A percentile compares a stretch with the other conserved stretches of the same genome.
phyloP scores from a whole-genome alignment of 2,329 filamentous ascomycete species.

The Fusarium torreyae region DNA sequence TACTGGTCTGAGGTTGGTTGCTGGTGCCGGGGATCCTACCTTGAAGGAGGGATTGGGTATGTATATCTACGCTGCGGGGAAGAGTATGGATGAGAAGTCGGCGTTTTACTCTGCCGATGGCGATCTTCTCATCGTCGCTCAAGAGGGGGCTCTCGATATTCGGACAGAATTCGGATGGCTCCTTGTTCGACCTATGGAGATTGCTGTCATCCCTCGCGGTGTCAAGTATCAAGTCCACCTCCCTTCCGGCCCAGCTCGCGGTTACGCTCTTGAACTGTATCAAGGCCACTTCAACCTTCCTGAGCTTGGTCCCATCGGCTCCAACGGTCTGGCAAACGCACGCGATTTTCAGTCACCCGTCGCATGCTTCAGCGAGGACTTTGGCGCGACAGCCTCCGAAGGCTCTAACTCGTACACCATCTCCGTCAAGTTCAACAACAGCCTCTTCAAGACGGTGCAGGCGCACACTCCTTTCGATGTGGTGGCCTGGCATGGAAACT shows the following conservation, averaged over 20 bases:
- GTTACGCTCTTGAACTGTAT: conserved; percentile 83
- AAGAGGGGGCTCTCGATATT: conserved; percentile 81
- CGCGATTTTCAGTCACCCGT: conserved; percentile 83
- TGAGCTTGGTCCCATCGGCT: conserved; percentile 80
- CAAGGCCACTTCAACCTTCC: conserved; percentile 80
- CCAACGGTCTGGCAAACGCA: conserved; percentile 80
- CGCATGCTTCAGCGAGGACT: conserved; percentile 77
- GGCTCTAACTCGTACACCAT: conserved; percentile 62
- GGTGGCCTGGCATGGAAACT: conserved; percentile 85
- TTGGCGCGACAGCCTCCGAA: conserved; percentile 57
- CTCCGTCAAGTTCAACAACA: conserved; percentile 76
- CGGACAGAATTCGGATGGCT: conserved; percentile 83
- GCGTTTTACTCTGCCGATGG: conserved; percentile 91
- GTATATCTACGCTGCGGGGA: conserved; percentile 83
- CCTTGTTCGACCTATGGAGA: conserved; percentile 83
- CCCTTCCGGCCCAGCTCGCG: conserved; percentile 72
- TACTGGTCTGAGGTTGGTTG: conserved; percentile 76
- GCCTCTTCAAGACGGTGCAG: conserved; percentile 76
- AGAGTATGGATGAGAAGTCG: conserved; percentile 79
- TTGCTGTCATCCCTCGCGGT: conserved; percentile 81
- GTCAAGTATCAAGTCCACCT: conserved; percentile 81
- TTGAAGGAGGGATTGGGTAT: conserved; percentile 86
- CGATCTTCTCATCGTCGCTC: conserved; percentile 82
- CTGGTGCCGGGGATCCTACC: conserved; percentile 84
- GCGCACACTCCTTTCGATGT: conserved; percentile 83